These are phyloP conservation scores for Amyloporia xantha DNA, from an alignment of 768 basidiomycete species.

Conservation along the genomic window DNA sequence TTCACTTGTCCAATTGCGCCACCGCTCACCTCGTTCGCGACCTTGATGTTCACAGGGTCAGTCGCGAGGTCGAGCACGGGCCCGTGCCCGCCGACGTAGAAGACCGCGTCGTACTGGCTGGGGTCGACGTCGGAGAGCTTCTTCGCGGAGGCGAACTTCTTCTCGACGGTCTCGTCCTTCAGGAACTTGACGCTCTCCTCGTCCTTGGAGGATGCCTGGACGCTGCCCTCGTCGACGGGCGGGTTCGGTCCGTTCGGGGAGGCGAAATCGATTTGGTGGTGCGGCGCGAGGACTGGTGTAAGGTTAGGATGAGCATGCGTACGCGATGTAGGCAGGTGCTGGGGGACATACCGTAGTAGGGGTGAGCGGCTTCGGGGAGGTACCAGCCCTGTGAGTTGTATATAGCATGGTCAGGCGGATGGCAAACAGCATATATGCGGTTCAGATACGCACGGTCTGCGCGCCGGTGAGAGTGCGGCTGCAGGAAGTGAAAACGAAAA, in stretches of 20 bases:
- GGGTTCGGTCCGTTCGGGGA: slow-evolving; percentile 53
- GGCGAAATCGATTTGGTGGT: slow-evolving; percentile 38
- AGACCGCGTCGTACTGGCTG: slow-evolving; percentile 64
- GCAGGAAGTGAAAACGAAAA: slow-evolving; percentile 73
- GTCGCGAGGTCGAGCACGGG: slow-evolving; percentile 65
- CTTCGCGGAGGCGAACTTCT: slow-evolving; percentile 50
- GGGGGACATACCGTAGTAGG: slow-evolving; percentile 25
- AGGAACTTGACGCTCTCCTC: slow-evolving; percentile 53
- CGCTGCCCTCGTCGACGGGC: slow-evolving; percentile 54
- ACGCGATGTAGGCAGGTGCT: too few relatives aligned
- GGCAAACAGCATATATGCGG: too few relatives aligned
- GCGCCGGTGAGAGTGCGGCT: slow-evolving; percentile 46
- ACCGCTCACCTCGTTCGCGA: slow-evolving; percentile 47
- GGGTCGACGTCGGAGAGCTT: slow-evolving; percentile 52
- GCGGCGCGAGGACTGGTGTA: slow-evolving; percentile 27
- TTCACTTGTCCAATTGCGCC: too few relatives aligned
- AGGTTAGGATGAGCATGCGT: too few relatives aligned
- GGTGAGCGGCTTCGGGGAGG: slow-evolving; percentile 50
- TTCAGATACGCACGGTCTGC: slow-evolving; percentile 44
- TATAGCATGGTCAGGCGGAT: too few relatives aligned
- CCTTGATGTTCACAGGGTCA: slow-evolving; percentile 48
- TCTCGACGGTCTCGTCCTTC: slow-evolving; percentile 42
- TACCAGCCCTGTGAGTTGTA: slow-evolving; percentile 64
- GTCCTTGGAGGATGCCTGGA: slow-evolving; percentile 43
- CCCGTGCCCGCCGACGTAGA: slow-evolving; percentile 77